Evolutionary conservation across 2,329 filamentous ascomycete species (phyloP).

Genomic region (Ascochyta koolunga): DNA sequence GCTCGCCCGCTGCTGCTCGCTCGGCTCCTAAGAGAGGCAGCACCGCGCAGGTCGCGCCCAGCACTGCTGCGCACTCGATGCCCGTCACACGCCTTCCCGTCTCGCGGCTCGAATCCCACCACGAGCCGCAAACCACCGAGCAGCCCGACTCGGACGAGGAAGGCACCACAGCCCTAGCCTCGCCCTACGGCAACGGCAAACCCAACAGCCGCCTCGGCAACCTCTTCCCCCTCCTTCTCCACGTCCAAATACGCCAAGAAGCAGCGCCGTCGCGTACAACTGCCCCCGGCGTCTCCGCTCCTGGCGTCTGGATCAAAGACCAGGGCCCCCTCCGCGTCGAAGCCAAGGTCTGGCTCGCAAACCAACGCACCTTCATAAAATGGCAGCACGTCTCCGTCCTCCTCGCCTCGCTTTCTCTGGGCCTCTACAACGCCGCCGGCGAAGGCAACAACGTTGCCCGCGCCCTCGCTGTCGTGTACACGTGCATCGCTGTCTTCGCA

Average conservation of each 20-base stretch:
- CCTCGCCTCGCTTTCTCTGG: slow-evolving; percentile 81
- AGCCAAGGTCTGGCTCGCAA: slow-evolving; percentile 98
- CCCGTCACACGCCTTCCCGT: slow-evolving; percentile 24
- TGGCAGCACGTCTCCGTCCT: slow-evolving; percentile 96
- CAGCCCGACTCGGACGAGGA: slow-evolving; percentile 58
- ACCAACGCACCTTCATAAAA: slow-evolving; percentile 97
- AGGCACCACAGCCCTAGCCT: slow-evolving; percentile 42
- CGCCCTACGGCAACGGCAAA: slow-evolving; percentile 42
- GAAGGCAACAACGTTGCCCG: slow-evolving; percentile 74
- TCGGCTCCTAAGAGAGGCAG: slow-evolving; percentile 30
- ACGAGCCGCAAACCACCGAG: slow-evolving; percentile 50
- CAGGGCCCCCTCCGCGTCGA: slow-evolving; percentile 89
- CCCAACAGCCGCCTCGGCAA: slow-evolving; percentile 65
- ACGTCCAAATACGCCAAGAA: slow-evolving; percentile 69
- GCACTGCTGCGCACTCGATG: slow-evolving; percentile 28
- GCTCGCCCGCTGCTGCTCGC: slow-evolving; percentile 59
- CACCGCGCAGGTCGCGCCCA: slow-evolving; percentile 9
- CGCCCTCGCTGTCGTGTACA: slow-evolving; percentile 81
- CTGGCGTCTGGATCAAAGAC: slow-evolving; percentile 91
- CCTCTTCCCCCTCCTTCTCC: slow-evolving; percentile 83
- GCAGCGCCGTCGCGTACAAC: slow-evolving; percentile 56
- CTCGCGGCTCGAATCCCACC: slow-evolving; percentile 20
- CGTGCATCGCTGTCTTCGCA: slow-evolving; percentile 79
- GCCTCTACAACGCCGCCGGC: slow-evolving; percentile 86
- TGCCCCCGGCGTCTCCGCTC: slow-evolving; percentile 91